phyloP scores from a whole-genome alignment of 768 basidiomycete genomes.

The Rossbeevera mucosa region DNA sequence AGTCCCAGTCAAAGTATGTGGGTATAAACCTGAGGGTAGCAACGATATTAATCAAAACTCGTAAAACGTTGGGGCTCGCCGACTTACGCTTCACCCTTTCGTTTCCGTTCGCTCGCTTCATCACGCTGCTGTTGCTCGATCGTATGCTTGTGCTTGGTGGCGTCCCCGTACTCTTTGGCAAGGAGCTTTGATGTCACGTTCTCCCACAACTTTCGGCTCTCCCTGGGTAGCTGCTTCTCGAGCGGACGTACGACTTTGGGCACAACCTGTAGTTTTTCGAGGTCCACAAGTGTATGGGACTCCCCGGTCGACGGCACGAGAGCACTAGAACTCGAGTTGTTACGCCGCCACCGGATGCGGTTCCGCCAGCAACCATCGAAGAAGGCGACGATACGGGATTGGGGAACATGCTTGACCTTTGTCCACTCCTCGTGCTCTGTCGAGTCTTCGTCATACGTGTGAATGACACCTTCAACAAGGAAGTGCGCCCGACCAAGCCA shows the following conservation, averaged over 20 bases:
- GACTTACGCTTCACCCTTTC: slow-evolving; percentile 72
- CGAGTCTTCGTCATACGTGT: slow-evolving; percentile 67
- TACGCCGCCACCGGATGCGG: slow-evolving; percentile 73
- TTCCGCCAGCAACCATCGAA: slow-evolving; percentile 90
- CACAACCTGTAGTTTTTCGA: slow-evolving; percentile 61
- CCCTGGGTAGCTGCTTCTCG: slow-evolving; percentile 68
- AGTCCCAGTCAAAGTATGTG: slow-evolving; percentile 67
- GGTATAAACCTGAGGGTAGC: slow-evolving; percentile 58
- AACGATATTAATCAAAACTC: background rate
- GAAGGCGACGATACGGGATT: slow-evolving; percentile 66
- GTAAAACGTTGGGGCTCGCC: background rate
- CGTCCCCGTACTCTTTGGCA: slow-evolving; percentile 84
- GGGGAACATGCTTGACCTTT: slow-evolving; percentile 87
- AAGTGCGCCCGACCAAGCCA: slow-evolving; percentile 90
- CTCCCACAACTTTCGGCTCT: slow-evolving; percentile 88
- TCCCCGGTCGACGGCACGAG: slow-evolving; percentile 45
- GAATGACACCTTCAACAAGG: slow-evolving; percentile 83
- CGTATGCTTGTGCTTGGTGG: slow-evolving; percentile 83
- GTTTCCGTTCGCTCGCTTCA: slow-evolving; percentile 80
- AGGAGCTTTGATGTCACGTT: slow-evolving; percentile 69
- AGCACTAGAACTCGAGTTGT: slow-evolving; percentile 44
- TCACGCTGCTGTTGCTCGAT: slow-evolving; percentile 96
- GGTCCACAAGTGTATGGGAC: slow-evolving; percentile 68
- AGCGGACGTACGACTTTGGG: slow-evolving; percentile 86
- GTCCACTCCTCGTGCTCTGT: slow-evolving; percentile 68